phyloP scores from a whole-genome alignment of 1,284 basidiomycete genomes.

The Anthracocystis setariae region DNA sequence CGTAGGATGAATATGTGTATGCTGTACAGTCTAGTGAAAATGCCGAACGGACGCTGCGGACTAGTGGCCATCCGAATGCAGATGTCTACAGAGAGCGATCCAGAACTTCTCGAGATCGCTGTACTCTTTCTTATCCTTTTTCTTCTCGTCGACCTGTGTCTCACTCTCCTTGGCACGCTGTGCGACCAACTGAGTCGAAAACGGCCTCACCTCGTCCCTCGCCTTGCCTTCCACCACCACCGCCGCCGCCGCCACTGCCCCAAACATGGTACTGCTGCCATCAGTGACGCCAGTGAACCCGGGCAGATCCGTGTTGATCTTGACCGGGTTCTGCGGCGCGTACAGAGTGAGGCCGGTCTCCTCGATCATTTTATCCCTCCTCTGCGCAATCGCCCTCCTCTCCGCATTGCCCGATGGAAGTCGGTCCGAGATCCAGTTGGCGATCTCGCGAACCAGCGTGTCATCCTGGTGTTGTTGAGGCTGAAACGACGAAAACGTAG shows the following conservation, averaged over 20 bases:
- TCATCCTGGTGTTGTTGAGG: slow-evolving; percentile 44
- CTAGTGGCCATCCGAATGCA: slow-evolving; percentile 58
- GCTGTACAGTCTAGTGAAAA: no score
- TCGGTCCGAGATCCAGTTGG: slow-evolving; percentile 62
- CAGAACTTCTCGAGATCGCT: slow-evolving; percentile 61
- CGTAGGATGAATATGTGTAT: no score
- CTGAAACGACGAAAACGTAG: slow-evolving; percentile 33
- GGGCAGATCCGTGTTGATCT: slow-evolving; percentile 1
- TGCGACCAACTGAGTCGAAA: slow-evolving; percentile 16
- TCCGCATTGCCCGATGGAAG: slow-evolving; percentile 54
- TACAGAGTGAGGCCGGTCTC: slow-evolving; percentile 30
- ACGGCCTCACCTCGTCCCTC: not conserved
- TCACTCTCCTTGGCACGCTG: not conserved
- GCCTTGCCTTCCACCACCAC: not conserved
- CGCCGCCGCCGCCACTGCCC: not conserved
- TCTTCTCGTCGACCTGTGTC: not conserved
- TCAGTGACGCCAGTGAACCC: slow-evolving; percentile 2
- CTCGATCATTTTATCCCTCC: slow-evolving; percentile 28
- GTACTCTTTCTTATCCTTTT: slow-evolving; percentile 11
- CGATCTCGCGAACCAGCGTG: slow-evolving; percentile 56
- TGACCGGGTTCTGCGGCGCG: slow-evolving; percentile 8
- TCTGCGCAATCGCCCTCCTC: slow-evolving; percentile 48
- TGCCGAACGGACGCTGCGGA: no score
- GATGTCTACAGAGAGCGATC: slow-evolving; percentile 63
- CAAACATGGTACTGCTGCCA: not conserved